phyloP scores from a whole-genome alignment of 2,329 filamentous ascomycete species.

The Davidsoniella neocaledoniae region DNA sequence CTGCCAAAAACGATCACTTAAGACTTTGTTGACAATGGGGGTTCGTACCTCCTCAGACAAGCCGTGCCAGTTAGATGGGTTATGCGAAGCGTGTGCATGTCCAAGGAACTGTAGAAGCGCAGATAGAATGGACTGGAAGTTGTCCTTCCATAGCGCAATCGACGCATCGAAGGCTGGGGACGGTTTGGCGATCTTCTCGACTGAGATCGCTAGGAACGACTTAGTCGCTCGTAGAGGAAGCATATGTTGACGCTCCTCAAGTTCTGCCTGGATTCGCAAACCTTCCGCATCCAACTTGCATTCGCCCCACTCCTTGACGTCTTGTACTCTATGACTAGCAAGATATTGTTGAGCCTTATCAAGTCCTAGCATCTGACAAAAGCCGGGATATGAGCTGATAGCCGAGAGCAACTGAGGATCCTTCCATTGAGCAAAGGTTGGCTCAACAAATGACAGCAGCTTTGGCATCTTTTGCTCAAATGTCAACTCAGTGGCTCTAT shows the following conservation, averaged over 20 bases:
- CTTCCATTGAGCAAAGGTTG: slow-evolving; percentile 67
- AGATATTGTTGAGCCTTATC: slow-evolving; percentile 71
- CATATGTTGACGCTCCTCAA: slow-evolving; percentile 57
- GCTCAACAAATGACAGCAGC: slow-evolving; percentile 62
- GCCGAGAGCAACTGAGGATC: slow-evolving; percentile 49
- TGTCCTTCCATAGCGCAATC: slow-evolving; percentile 67
- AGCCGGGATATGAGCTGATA: slow-evolving; percentile 58
- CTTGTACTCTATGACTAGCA: slow-evolving; percentile 52
- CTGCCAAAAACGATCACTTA: slow-evolving; percentile 97
- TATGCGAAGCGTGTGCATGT: slow-evolving; percentile 82
- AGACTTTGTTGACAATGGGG: slow-evolving; percentile 55
- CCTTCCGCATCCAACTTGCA: slow-evolving; percentile 65
- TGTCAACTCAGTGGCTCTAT: slow-evolving; percentile 65
- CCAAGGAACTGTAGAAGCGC: slow-evolving; percentile 72
- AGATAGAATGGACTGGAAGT: slow-evolving; percentile 68
- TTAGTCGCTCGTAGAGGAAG: slow-evolving; percentile 78
- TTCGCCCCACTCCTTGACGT: slow-evolving; percentile 67
- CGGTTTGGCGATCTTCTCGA: slow-evolving; percentile 67
- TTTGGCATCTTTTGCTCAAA: slow-evolving; percentile 52
- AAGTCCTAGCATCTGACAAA: slow-evolving; percentile 65
- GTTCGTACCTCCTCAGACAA: slow-evolving; percentile 59
- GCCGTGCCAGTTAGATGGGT: slow-evolving; percentile 66
- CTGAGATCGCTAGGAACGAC: slow-evolving; percentile 79
- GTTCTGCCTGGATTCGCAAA: slow-evolving; percentile 56
- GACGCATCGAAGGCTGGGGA: slow-evolving; percentile 60